These are phyloP conservation scores for Erysimum cheiranthoides DNA, from an alignment of 345 rosid species.

Conservation along the genomic window DNA sequence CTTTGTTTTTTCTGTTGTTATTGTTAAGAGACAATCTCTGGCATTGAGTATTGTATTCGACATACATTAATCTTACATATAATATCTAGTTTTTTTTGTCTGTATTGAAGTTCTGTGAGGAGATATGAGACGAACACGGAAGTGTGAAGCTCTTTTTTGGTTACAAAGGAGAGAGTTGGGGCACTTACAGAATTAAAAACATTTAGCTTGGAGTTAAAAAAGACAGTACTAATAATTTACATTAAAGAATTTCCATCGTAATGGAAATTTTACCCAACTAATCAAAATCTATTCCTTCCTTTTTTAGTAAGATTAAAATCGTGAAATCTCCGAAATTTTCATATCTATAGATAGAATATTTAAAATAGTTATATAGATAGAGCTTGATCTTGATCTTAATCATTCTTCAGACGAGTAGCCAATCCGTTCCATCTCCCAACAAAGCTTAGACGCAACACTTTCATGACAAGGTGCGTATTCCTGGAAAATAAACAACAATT, in stretches of 20 bases:
- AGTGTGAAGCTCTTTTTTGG: background rate
- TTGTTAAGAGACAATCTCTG: slow-evolving; percentile 1
- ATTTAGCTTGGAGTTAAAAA: slow-evolving; percentile 36
- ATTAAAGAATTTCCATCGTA: slow-evolving; percentile 34
- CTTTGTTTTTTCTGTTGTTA: slow-evolving; percentile 1
- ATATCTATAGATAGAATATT: slow-evolving; percentile 30
- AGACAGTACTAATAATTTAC: slow-evolving; percentile 42
- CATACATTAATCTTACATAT: slow-evolving; percentile 9
- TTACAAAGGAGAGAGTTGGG: slow-evolving; percentile 26
- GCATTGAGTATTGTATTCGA: slow-evolving; percentile 1
- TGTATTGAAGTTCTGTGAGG: background rate
- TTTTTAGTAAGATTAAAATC: slow-evolving; percentile 44
- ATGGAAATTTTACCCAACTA: slow-evolving; percentile 42
- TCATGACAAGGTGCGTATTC: slow-evolving; percentile 92
- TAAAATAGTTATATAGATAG: slow-evolving; percentile 20
- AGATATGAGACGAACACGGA: slow-evolving; percentile 15
- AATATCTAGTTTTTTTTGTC: background rate
- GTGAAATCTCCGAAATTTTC: slow-evolving; percentile 29
- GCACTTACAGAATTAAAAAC: slow-evolving; percentile 30
- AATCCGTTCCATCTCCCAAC: slow-evolving; percentile 89
- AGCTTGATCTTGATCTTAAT: slow-evolving; percentile 23
- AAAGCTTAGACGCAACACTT: slow-evolving; percentile 76
- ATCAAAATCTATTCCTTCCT: slow-evolving; percentile 38
- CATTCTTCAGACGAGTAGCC: slow-evolving; percentile 52
- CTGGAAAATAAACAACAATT: slow-evolving; percentile 42